Evolutionary conservation across 495 filamentous ascomycete species (phyloP), one percentile per base, ranked within the genome.

Genomic region (Aspergillus mulundensis): DNA sequence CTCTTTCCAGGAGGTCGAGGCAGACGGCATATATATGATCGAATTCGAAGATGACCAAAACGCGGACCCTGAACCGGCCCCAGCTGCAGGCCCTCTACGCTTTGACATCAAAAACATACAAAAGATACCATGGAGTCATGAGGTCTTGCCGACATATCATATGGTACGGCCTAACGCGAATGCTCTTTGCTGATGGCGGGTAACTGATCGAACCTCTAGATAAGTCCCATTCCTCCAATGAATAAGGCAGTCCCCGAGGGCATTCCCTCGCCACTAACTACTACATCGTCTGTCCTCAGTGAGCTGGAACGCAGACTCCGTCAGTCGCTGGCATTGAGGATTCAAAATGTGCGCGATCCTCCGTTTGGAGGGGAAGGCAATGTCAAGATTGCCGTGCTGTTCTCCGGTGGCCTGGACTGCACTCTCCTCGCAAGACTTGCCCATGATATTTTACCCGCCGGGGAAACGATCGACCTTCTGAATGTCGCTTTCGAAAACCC

Each of bases 401-500:
- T 97, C 70, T 97, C 93, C 0, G 94, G 94, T 5, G 94, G 94
- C 0, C 77, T 99, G 8, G 94, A 99, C 67, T 97, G 94, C 67
- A 92, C 91, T 3, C 70, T 96, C 0, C 77, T 99, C 23, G 93
- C 95, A 12, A 80, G 91, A 48, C 68, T 97, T 21, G 74, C 80
- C n/a, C 91, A 97, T 61, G 88, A 95, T 24, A 70, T 91, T 20
- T 68, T 96, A 8, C 88, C 90, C 0, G 20, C 64, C 2, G 66
- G 77, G 5, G 83, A 94, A 57, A 72, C 75, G 6, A 87, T 99
- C 56, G 91, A 97, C 64, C 79, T 99, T 0, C 79, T 97, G 18
- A 99, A 99, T 60, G 92, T 99, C 41, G 94, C 91, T 0, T 99
- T 99, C 61, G 89, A 98, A 66, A 98, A 98, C 62, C 90, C 90